Evolutionary conservation across 2,329 filamentous ascomycete genomes (phyloP), one percentile per base, ranked within the genome.

Genomic region (Remersonia thermophila): DNA sequence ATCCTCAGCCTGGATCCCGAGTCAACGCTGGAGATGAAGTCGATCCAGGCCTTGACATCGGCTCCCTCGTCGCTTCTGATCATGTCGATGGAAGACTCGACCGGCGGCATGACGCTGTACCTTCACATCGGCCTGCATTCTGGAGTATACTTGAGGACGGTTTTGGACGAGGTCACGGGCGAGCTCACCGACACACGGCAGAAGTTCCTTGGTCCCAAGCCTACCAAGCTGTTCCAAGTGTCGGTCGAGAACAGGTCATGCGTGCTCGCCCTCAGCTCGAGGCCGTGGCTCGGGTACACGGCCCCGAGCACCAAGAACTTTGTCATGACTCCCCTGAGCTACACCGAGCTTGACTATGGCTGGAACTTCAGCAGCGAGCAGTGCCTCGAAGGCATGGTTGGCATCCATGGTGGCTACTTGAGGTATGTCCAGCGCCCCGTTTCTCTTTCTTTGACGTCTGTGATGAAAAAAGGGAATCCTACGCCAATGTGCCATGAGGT

Each of bases 331-430:
- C 91, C 93, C 1, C 63, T 99, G 20, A 84, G 83, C 56, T 95
- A 93, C 51, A 77, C 80, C 36, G 78, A 81, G 28, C 72, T 98
- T 18, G 86, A 94, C 57, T 95, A 85, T 68, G 87, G 83, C 3
- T 94, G 87, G 80, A 94, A 91, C 51, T 96, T 98, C 55, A 89
- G 83, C 57, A 94, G 87, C 53, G 85, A 94, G 55, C 83, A 94
- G 57, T 94, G 87, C 51, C 77, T 82, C 30, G 83, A 95, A 60
- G 87, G 87, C 38, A 89, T 95, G 68, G 89, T 95, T 36, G 87
- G 86, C 41, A 89, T 95, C 42, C 83, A 93, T 60, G 84, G 79
- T 32, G 82, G 89, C 57, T 91, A 85, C 55, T 60, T 93, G 47
- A 73, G 85, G 86, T 93, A 77, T 58, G 61, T 62, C 5, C 20